Percentiles rank a stretch among this genome's conserved stretches.
phyloP scores from a whole-genome alignment of 495 filamentous ascomycete species.

The Penicillium subrubescens region DNA sequence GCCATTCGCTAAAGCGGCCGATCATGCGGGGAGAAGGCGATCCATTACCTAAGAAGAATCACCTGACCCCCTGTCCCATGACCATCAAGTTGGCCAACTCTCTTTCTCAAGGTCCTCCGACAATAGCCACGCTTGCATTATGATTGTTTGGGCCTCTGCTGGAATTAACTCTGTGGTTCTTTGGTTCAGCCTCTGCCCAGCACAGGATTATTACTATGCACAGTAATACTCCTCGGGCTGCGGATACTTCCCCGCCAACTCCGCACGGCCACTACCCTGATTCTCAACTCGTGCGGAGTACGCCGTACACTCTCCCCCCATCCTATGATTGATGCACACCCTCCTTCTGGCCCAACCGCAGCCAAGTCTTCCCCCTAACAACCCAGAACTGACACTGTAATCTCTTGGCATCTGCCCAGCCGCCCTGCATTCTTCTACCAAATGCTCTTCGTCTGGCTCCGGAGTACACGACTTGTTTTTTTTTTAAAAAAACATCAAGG shows the following conservation, averaged over 20 bases:
- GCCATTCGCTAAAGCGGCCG: conserved; percentile 19
- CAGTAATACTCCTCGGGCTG: background rate
- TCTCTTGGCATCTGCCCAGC: conserved; percentile 2
- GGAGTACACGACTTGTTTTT: background rate
- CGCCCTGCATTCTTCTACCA: conserved; percentile 15
- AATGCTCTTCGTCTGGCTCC: background rate
- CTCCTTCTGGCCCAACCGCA: background rate
- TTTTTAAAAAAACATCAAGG: conserved; percentile 2
- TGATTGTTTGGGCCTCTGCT: background rate
- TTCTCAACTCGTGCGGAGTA: background rate
- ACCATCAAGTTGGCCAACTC: background rate
- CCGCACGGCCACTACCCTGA: background rate
- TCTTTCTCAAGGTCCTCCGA: background rate
- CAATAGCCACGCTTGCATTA: background rate
- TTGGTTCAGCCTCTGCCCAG: background rate
- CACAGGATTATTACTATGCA: background rate
- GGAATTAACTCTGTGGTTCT: background rate
- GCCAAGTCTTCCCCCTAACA: background rate
- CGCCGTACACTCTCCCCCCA: background rate
- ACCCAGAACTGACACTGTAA: background rate
- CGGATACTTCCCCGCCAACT: background rate
- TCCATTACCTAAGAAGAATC: conserved; percentile 32
- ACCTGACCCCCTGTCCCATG: conserved; percentile 22
- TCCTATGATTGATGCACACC: background rate
- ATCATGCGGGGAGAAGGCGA: conserved; percentile 27